Base-by-base conservation (phyloP, 2,329 filamentous ascomycete genomes). In the Microsporum audouinii region DNA sequence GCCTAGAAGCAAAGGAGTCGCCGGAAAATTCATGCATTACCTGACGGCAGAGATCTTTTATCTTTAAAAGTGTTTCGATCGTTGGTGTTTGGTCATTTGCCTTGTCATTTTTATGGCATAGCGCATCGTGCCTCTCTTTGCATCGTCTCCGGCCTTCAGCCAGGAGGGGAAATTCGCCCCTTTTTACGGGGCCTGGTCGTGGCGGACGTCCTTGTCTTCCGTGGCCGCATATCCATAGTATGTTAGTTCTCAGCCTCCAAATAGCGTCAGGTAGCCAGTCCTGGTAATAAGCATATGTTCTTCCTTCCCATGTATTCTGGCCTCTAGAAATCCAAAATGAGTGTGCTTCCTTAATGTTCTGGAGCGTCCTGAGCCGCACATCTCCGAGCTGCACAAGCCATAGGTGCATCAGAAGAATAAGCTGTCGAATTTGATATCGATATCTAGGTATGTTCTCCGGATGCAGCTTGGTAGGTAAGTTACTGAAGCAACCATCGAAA, bases 371-470 rank as follows among this genome's bases (percentile, higher is more conserved):
- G 14, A 47, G 57, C 17, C 61, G 29, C 33, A 49, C 36, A n/a
- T 59, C 33, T 1, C 58, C 61, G 5, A 68, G 62, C 49, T 68
- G 66, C 10, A 65, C 60, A 17, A 61, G 43, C 65, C 66, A 68
- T 17, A 68, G 55, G 39, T 67, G 51, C 2, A 39, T 38, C n/a
- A 68, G 65, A 49, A 65, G 58, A 53, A 58, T 41, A n/a, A 57
- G 60, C 17, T 60, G 59, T 5, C 31, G 38, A 36, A 64, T 23
- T 8, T 62, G 31, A 23, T 63, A 60, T 45, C 43, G 14, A 57
- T 65, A 68, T 57, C 57, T 59, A 4, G 53, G 55, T 3, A 58
- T 53, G n/a, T 62, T 45, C 17, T 33, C 6, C 36, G n/a, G 43
- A 6, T 53, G 58, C 12, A 67, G 39, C 34, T 60, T 53, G 2